Conservation (phyloP, 1,284 basidiomycete species). For the Clitocybe nebularis region DNA sequence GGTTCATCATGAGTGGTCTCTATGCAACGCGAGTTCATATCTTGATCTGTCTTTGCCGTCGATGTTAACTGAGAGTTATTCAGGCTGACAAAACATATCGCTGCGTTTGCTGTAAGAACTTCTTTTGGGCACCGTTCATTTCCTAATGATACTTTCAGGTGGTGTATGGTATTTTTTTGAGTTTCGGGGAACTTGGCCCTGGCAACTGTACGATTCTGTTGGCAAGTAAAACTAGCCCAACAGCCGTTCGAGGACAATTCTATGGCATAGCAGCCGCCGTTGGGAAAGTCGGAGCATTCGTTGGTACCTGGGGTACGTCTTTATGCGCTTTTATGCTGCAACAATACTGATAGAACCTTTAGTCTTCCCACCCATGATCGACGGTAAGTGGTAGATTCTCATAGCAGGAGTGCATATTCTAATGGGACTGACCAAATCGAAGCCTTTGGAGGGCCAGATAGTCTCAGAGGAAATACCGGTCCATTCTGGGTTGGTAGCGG, state of each 20-base stretch:
- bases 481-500: constrained; percentile 81
- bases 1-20: constrained; percentile 83
- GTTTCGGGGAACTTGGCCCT: constrained; percentile 80
- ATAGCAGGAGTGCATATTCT: background rate
- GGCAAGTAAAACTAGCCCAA: constrained; percentile 80
- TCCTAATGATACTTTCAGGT: constrained; percentile 46
- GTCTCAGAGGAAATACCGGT: constrained; percentile 63
- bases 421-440: constrained; percentile 9
- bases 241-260: constrained; percentile 82
- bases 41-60: background rate
- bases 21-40: constrained; percentile 46
- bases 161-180: constrained; percentile 88
- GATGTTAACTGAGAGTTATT: background rate
- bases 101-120: constrained; percentile 66
- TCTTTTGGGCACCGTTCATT: too few species aligned
- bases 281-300: constrained; percentile 89
- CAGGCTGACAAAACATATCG: constrained; percentile 61
- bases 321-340: background rate
- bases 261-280: constrained; percentile 85
- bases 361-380: constrained; percentile 71
- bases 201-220: constrained; percentile 81
- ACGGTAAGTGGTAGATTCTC: constrained; percentile 36
- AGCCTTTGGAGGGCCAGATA: constrained; percentile 58
- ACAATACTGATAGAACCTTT: constrained; percentile 9
- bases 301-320: constrained; percentile 69